A percentile compares a stretch with the other conserved stretches of the same genome.
Conservation (phyloP, 208 protist genomes). For the Acanthamoeba triangularis region DNA sequence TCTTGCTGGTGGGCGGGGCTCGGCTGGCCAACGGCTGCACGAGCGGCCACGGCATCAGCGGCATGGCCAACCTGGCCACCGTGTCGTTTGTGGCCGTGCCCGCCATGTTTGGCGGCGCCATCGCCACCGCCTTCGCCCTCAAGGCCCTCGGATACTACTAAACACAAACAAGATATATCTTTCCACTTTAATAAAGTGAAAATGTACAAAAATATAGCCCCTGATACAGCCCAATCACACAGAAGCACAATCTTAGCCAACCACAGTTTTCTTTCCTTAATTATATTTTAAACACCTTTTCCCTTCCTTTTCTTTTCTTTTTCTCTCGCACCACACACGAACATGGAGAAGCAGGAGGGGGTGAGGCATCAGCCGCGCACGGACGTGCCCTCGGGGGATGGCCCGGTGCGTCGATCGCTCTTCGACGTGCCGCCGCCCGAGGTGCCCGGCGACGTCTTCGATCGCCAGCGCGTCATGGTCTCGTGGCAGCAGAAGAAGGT, state of each 20-base stretch:
- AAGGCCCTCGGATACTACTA: background rate
- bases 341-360: no score
- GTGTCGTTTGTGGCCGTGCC: slow-evolving; percentile 52
- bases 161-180: no score
- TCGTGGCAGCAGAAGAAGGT: background rate
- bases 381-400: background rate
- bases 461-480: slow-evolving; percentile 28
- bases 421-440: background rate
- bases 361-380: background rate
- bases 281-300: no score
- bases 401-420: background rate
- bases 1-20: slow-evolving; percentile 37
- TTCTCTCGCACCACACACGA: no score
- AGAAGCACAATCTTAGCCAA: no score
- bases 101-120: slow-evolving; percentile 61
- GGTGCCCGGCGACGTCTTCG: slow-evolving; percentile 53
- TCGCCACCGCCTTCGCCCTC: background rate
- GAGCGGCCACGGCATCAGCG: slow-evolving; percentile 68
- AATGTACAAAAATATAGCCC: no score
- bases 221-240: no score
- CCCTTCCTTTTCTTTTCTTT: no score
- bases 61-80: slow-evolving; percentile 47
- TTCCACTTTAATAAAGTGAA: no score
- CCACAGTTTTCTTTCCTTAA: no score
- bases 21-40: slow-evolving; percentile 32